Conservation (phyloP, 306 rosid species). For the Astragalus membranaceus region DNA sequence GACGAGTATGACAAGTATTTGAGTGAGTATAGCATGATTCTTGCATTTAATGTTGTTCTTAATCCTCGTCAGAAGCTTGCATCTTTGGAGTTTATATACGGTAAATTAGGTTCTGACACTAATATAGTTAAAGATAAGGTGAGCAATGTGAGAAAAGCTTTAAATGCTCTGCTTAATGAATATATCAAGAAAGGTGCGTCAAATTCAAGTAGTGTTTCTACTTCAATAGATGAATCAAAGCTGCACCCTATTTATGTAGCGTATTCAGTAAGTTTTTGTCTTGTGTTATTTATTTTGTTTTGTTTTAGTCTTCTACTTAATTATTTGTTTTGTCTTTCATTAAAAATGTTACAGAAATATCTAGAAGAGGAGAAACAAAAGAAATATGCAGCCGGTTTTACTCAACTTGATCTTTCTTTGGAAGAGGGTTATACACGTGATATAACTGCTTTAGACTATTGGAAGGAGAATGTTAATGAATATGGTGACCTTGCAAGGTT, state of each 20-base stretch:
- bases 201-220: neutral
- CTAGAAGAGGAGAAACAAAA: neutral
- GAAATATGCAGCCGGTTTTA: neutral
- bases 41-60: neutral
- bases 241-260: neutral
- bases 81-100: neutral
- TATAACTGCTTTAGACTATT: neutral
- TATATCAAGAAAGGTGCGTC: neutral
- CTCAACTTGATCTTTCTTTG: constrained; percentile 18
- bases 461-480: neutral
- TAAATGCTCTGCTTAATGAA: neutral
- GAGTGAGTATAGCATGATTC: constrained; percentile 17
- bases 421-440: neutral
- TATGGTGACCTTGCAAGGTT: neutral
- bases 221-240: too few relatives aligned
- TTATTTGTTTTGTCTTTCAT: neutral
- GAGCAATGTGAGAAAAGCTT: constrained; percentile 5
- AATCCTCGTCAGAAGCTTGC: neutral
- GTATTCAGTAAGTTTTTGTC: too few relatives aligned
- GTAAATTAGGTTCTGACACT: neutral
- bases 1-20: neutral
- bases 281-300: neutral
- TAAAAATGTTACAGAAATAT: neutral
- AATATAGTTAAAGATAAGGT: neutral
- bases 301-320: neutral